phyloP scores from a whole-genome alignment of 257 asterid genomes.

The Gentiana dahurica region DNA sequence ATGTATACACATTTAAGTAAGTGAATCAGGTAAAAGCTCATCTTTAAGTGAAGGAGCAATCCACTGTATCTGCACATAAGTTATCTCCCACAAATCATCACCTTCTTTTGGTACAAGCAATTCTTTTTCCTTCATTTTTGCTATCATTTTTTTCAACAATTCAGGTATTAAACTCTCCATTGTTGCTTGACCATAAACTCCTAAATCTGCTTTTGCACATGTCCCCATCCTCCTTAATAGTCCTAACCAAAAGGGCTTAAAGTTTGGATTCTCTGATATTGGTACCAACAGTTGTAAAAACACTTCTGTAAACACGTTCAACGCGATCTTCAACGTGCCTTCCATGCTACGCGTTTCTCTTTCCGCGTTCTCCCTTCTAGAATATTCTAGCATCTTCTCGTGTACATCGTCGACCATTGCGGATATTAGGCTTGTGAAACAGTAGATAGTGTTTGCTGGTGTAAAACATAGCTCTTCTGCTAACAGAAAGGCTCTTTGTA shows the following conservation, averaged over 20 bases:
- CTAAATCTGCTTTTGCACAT: conserved; percentile 77
- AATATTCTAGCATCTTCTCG: conserved; percentile 85
- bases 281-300: conserved; percentile 56
- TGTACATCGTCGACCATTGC: conserved; percentile 87
- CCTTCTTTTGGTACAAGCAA: conserved; percentile 46
- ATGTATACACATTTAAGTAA: neutral
- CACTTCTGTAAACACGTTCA: conserved; percentile 66
- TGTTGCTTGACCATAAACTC: conserved; percentile 64
- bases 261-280: conserved; percentile 59
- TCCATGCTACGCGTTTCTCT: conserved; percentile 91
- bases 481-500: conserved; percentile 51
- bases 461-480: conserved; percentile 69
- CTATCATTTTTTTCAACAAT: conserved; percentile 47
- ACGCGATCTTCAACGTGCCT: conserved; percentile 60
- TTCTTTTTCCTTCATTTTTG: conserved; percentile 58
- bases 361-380: conserved; percentile 70
- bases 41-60: conserved; percentile 76
- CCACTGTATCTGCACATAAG: conserved; percentile 82
- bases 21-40: conserved; percentile 57
- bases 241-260: conserved; percentile 76
- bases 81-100: conserved; percentile 78
- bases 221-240: conserved; percentile 77
- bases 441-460: conserved; percentile 55
- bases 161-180: conserved; percentile 47
- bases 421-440: conserved; percentile 59